A percentile compares a stretch with the other conserved stretches of the same genome.
These are phyloP conservation scores for Solanum ossicruentum DNA, from an alignment of 257 asterid genomes.

Conservation along the genomic window DNA sequence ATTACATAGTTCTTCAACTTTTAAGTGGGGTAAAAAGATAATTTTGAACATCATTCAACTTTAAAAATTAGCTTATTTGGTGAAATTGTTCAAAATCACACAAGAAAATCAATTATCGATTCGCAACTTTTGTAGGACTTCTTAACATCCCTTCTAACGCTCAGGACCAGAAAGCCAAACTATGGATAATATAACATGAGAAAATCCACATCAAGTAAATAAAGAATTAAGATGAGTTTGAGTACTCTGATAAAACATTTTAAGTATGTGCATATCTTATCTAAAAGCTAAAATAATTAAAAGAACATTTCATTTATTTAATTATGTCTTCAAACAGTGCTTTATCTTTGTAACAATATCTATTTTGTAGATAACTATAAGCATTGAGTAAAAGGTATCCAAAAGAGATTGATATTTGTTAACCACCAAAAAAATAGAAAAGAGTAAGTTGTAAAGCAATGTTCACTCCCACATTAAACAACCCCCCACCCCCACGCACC, in stretches of 20 bases:
- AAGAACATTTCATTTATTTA: not conserved
- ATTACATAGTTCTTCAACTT: not conserved
- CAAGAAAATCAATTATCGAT: not conserved
- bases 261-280: not conserved
- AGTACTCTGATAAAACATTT: not conserved
- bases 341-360: too few relatives aligned
- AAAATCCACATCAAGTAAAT: not conserved
- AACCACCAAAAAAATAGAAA: too few relatives aligned
- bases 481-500: too few relatives aligned
- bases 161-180: not conserved
- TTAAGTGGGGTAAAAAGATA: not conserved
- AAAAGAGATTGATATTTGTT: not conserved
- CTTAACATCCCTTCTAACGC: too few relatives aligned
- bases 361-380: too few relatives aligned
- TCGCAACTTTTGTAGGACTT: too few relatives aligned
- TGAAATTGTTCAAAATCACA: not conserved
- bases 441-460: not conserved
- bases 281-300: not conserved
- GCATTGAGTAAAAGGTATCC: not conserved
- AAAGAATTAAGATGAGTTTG: not conserved
- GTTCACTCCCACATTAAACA: too few relatives aligned
- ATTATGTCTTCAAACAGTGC: not conserved
- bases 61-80: not conserved
- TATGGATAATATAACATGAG: not conserved
- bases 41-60: not conserved